Evolutionary conservation across 768 basidiomycete genomes (phyloP).

Genomic region (Collybia mongolica): DNA sequence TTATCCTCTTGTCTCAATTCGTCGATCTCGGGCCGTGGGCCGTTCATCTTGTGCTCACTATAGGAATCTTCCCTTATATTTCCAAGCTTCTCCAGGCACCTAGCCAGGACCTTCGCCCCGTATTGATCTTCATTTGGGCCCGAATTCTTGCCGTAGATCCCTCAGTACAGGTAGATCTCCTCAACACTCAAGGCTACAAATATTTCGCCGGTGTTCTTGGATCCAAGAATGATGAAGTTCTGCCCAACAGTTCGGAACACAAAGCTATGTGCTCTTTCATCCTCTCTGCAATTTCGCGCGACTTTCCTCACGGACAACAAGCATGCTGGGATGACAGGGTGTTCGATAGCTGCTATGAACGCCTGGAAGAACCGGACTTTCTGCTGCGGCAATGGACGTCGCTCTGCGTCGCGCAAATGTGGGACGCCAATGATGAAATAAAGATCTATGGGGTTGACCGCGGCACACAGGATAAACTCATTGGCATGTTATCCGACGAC

Average conservation of each 20-base stretch:
- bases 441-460: constrained; percentile 80
- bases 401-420: constrained; percentile 91
- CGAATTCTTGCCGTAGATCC: constrained; percentile 96
- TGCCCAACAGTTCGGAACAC: constrained; percentile 95
- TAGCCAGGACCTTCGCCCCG: constrained; percentile 92
- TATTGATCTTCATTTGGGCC: constrained; percentile 98
- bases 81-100: constrained; percentile 95
- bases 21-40: constrained; percentile 99
- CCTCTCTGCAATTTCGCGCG: constrained; percentile 85
- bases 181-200: constrained; percentile 78
- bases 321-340: constrained; percentile 82
- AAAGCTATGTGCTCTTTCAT: constrained; percentile 99
- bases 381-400: constrained; percentile 92
- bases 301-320: constrained; percentile 82
- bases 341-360: constrained; percentile 83
- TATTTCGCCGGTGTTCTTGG: constrained; percentile 83
- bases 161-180: constrained; percentile 86
- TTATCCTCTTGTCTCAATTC: constrained; percentile 95
- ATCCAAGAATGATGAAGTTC: constrained; percentile 61
- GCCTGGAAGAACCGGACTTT: constrained; percentile 88
- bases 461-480: constrained; percentile 80
- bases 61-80: constrained; percentile 99
- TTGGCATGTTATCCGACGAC: constrained; percentile 77
- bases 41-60: constrained; percentile 90
- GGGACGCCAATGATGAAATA: constrained; percentile 91